A percentile compares a stretch with the other conserved stretches of the same genome.
phyloP scores from a whole-genome alignment of 352 stramenopile species.

The Phytophthora tubulina region DNA sequence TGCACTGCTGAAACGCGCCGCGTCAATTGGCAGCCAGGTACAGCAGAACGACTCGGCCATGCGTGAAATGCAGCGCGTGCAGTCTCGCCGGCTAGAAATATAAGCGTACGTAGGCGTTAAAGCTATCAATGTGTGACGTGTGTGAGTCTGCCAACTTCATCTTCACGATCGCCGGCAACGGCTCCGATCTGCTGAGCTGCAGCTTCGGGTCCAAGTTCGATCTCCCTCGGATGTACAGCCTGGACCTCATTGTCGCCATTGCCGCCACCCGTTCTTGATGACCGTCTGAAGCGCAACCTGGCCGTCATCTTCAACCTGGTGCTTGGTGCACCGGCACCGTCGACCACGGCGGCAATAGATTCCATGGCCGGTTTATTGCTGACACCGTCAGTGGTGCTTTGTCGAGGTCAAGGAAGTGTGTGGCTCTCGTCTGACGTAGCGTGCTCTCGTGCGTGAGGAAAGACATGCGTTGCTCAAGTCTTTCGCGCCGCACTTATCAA shows the following conservation, averaged over 20 bases:
- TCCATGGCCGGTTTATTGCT: slow-evolving; percentile 5
- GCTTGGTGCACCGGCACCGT: not conserved
- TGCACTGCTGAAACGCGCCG: slow-evolving; percentile 18
- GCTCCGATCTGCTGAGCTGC: slow-evolving; percentile 5
- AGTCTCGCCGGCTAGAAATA: slow-evolving; percentile 15
- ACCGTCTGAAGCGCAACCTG: slow-evolving; percentile 16
- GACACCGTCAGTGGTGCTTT: slow-evolving; percentile 25
- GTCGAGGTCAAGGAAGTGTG: not conserved
- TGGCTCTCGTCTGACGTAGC: slow-evolving; percentile 21
- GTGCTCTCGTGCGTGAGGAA: slow-evolving; percentile 26
- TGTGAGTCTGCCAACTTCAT: slow-evolving; percentile 3
- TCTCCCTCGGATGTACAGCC: no score
- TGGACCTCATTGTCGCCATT: slow-evolving; percentile 3
- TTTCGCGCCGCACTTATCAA: slow-evolving; percentile 16
- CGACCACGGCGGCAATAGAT: no score
- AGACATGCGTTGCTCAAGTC: slow-evolving; percentile 9
- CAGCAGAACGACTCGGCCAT: slow-evolving; percentile 38
- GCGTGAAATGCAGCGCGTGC: slow-evolving; percentile 31
- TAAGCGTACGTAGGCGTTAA: slow-evolving; percentile 5
- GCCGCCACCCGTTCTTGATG: not conserved
- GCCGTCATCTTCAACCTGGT: slow-evolving; percentile 10
- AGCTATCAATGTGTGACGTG: slow-evolving; percentile 5
- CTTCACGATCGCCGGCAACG: slow-evolving; percentile 10
- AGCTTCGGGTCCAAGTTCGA: not conserved
- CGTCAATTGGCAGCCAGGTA: slow-evolving; percentile 34